These are phyloP conservation scores for Skeletonema marinoi DNA, from an alignment of 108 stramenopile genomes.

Conservation along the genomic window DNA sequence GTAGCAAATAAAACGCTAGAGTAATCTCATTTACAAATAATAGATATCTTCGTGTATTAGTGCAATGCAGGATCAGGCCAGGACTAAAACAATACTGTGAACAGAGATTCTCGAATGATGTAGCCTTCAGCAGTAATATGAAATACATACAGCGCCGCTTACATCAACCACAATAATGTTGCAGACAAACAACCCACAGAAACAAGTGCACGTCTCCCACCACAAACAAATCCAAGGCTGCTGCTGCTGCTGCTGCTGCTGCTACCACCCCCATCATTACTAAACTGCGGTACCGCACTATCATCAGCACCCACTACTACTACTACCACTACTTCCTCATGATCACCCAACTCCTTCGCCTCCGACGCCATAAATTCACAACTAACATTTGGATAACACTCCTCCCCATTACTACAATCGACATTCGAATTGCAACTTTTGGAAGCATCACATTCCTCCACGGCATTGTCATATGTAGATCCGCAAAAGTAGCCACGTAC, in stretches of 20 bases:
- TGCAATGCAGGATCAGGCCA: too few relatives aligned
- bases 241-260: too few relatives aligned
- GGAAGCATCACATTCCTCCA: neutral
- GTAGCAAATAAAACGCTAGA: neutral
- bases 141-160: neutral
- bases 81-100: too few relatives aligned
- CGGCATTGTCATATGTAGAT: neutral
- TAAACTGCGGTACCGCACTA: neutral
- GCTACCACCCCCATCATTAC: neutral
- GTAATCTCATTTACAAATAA: neutral
- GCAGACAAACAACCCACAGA: neutral
- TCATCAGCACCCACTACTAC: neutral
- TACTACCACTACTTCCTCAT: neutral
- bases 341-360: neutral
- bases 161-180: neutral
- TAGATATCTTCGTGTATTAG: too few relatives aligned
- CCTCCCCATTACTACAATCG: neutral
- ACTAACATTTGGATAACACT: constrained; percentile 1
- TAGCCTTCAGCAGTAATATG: too few relatives aligned
- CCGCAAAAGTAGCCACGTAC: constrained; percentile 5
- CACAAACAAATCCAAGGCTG: neutral
- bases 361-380: neutral
- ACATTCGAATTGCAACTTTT: neutral
- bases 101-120: too few relatives aligned
- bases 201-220: neutral